Base-by-base conservation (phyloP, 176 grass and related monocot species). In the Triticum turgidum region DNA sequence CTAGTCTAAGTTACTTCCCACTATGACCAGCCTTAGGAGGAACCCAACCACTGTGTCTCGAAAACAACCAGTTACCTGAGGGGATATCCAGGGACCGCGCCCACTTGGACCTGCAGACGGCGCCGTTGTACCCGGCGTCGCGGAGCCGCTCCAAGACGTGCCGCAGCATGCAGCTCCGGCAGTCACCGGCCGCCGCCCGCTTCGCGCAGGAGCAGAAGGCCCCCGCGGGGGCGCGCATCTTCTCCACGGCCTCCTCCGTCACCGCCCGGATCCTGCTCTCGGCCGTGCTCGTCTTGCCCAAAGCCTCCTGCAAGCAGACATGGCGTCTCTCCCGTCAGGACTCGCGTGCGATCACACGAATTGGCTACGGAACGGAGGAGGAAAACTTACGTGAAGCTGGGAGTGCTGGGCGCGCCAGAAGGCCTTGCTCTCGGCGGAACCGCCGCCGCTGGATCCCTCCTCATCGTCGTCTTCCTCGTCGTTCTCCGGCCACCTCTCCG, bases 31-130 rank as follows among this genome's bases (percentile, higher is more conserved):
- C n/a, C 7, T 11, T 51, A 4, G 30, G 61, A 44, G n/a, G 3
- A 70, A 68, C 6, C 29, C 39, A 71, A 27, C 21, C 12, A 52
- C 73, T 76, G 44, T 30, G 0, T 30, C 7, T 17, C 8, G 64
- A 34, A 52, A 82, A 29, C 80, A 69, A 15, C 32, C 84, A 59
- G 44, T 52, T 89, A 94, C 90, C 90, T 92, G 92, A 91, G 68
- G 92, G 96, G 80, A 96, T 92, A 84, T 98, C 86, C 17, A 82
- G 81, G 38, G 93, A 98, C 13, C 82, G 86, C 61, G 45, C 85
- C 96, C 96, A 96, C 83, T 96, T 98, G 85, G 96, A 98, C 72
- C 80, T 92, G 92, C 93, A 96, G 79, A 96, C 54, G 58, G 90
- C 90, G 80, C 96, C 96, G 86, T 89, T 84, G 83, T 91, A 96